Evolutionary conservation across 2,329 filamentous ascomycete species (phyloP).

Genomic region (Paradendryphiella salina): DNA sequence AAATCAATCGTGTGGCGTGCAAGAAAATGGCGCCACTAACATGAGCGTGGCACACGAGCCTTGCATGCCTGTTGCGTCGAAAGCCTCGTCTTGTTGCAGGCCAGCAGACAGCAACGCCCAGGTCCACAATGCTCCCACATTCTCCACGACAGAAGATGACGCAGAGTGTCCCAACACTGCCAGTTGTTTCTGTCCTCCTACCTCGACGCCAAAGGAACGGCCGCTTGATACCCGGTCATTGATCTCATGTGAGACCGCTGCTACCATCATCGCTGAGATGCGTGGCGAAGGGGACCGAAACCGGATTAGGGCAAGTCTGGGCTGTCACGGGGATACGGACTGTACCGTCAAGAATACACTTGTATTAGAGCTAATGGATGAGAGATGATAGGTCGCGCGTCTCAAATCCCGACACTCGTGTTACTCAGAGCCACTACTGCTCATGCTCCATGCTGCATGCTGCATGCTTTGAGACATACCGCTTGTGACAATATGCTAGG

Average conservation of each 20-base stretch:
- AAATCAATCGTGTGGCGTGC: background rate
- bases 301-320: conserved; percentile 24
- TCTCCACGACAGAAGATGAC: conserved; percentile 3
- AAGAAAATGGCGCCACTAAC: background rate
- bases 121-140: background rate
- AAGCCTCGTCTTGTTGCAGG: background rate
- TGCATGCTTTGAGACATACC: background rate
- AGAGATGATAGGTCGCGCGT: conserved; percentile 6
- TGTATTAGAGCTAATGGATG: conserved; percentile 33
- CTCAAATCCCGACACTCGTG: too few species aligned
- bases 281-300: conserved; percentile 29
- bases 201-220: background rate
- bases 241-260: conserved; percentile 36
- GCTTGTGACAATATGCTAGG: background rate
- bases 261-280: conserved; percentile 36
- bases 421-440: too few species aligned
- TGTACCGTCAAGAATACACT: conserved; percentile 32
- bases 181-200: conserved; percentile 30
- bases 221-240: conserved; percentile 14
- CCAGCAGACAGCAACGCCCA: background rate
- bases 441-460: too few species aligned
- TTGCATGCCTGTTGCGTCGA: background rate
- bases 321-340: conserved; percentile 19
- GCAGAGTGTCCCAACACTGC: conserved; percentile 21
- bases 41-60: background rate